phyloP scores from a whole-genome alignment of 495 filamentous ascomycete species.

The Venustampulla echinocandica region DNA sequence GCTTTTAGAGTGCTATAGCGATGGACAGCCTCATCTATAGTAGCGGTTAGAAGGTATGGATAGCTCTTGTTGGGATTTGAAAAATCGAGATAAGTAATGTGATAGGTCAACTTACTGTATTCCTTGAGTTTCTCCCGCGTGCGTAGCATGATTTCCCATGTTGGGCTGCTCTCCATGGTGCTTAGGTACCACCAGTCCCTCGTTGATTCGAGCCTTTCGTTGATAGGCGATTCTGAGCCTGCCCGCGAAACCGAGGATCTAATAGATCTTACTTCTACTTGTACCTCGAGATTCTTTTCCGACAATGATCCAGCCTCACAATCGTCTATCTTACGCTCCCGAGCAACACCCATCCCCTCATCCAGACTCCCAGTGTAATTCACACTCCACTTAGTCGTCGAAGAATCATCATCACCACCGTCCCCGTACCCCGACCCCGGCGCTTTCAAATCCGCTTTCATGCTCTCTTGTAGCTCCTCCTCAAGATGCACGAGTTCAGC shows the following conservation, averaged over 20 bases:
- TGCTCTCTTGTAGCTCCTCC: background rate
- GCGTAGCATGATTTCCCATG: constrained; percentile 5
- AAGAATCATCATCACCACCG: background rate
- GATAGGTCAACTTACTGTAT: constrained; percentile 1
- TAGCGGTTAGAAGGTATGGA: no score
- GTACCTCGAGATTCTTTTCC: background rate
- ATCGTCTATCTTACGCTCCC: background rate
- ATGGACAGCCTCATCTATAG: background rate
- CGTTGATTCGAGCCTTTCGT: background rate
- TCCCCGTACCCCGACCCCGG: background rate
- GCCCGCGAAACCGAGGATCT: background rate
- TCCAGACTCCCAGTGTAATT: background rate
- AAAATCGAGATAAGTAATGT: background rate
- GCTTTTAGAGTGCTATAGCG: background rate
- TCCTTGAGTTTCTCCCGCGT: constrained; percentile 3
- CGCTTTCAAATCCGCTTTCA: constrained; percentile 3
- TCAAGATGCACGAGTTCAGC: constrained; percentile 4
- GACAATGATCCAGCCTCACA: background rate
- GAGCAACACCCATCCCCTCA: background rate
- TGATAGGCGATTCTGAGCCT: background rate
- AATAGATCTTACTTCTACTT: background rate
- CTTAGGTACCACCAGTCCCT: constrained; percentile 7
- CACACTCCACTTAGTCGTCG: background rate
- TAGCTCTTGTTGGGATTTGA: no score
- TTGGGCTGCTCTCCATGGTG: background rate